phyloP scores from a whole-genome alignment of 1,139 yeast species.

The Yamadazyma atlantica region DNA sequence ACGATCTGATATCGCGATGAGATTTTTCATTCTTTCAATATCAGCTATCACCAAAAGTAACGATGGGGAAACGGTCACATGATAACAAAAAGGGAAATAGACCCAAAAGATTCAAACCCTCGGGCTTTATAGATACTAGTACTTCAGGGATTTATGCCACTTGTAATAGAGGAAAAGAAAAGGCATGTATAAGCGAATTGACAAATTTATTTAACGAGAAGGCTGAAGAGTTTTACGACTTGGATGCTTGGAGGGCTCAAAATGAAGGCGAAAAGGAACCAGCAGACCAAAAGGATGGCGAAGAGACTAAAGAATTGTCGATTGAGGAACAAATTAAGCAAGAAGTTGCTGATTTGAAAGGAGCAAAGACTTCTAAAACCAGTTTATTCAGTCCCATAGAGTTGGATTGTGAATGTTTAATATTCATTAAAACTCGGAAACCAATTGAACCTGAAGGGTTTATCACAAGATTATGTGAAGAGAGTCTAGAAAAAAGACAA shows the following conservation, averaged over 20 bases:
- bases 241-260: conserved; percentile 21
- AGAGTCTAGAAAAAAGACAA: conserved; percentile 47
- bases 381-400: conserved; percentile 63
- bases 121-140: conserved; percentile 69
- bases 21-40: not conserved
- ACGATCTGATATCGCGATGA: too few species aligned
- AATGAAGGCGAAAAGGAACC: conserved; percentile 28
- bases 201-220: conserved; percentile 57
- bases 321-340: conserved; percentile 74
- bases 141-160: conserved; percentile 86
- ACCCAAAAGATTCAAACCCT: conserved; percentile 44
- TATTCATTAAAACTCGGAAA: conserved; percentile 74
- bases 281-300: conserved; percentile 24
- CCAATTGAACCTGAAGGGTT: conserved; percentile 79
- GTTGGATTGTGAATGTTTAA: conserved; percentile 78
- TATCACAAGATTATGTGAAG: conserved; percentile 62
- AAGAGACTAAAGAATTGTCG: conserved; percentile 34
- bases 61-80: conserved; percentile 22
- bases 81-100: conserved; percentile 16
- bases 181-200: conserved; percentile 72
- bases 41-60: not conserved
- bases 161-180: conserved; percentile 76
- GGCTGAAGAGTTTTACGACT: conserved; percentile 52
- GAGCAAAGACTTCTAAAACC: conserved; percentile 36
- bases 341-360: conserved; percentile 63